phyloP scores from a whole-genome alignment of 441 rosid genomes.

The Gossypium schwendimanii region DNA sequence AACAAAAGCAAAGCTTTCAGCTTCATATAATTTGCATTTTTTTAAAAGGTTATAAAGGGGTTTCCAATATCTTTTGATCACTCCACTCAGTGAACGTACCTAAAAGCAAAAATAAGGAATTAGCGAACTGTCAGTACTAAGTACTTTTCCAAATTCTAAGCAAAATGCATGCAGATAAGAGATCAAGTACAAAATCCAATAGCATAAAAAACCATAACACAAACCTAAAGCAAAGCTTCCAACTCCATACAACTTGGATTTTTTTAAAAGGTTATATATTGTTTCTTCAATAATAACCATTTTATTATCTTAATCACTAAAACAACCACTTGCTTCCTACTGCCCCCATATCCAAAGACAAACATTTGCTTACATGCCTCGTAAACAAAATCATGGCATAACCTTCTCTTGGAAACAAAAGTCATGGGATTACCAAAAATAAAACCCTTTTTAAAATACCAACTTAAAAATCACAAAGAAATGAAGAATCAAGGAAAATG shows the following conservation, averaged over 20 bases:
- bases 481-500: conserved; percentile 4
- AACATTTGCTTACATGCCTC: neutral
- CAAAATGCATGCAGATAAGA: neutral
- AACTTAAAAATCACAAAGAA: neutral
- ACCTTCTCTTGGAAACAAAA: neutral
- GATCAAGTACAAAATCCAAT: neutral
- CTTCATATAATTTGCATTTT: neutral
- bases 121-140: conserved; percentile 16
- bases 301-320: neutral
- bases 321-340: neutral
- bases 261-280: neutral
- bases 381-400: neutral
- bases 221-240: neutral
- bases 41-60: conserved; percentile 21
- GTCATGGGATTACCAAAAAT: neutral
- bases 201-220: neutral
- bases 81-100: conserved; percentile 45
- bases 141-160: neutral
- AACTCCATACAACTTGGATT: neutral
- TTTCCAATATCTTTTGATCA: conserved; percentile 53
- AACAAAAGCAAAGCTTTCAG: neutral
- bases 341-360: neutral
- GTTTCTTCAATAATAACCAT: neutral
- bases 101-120: conserved; percentile 6
- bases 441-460: neutral